Conservation (phyloP, 768 basidiomycete species). For the Mycena alexandri region DNA sequence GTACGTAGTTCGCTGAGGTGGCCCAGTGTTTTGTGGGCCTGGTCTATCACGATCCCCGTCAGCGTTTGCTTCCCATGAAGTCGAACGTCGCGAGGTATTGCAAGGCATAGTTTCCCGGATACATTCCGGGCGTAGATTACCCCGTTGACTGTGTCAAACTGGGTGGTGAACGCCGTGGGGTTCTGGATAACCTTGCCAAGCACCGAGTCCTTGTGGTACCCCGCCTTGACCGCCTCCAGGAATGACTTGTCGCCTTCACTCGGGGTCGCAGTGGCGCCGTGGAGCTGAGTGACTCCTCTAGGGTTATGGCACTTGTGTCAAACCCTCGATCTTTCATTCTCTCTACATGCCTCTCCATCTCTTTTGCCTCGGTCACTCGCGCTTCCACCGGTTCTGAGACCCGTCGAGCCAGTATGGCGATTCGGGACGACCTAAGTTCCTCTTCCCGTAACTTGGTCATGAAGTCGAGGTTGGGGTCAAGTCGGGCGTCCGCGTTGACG, state of each 20-base stretch:
- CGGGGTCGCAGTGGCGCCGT: no score
- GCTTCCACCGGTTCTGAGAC: neutral
- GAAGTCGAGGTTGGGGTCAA: neutral
- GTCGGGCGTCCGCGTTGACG: neutral
- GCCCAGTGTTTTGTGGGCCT: no score
- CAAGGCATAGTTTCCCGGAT: neutral
- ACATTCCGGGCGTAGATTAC: neutral
- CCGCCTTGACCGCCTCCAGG: no score
- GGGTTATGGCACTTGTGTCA: neutral
- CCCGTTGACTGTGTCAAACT: neutral
- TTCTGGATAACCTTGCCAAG: no score
- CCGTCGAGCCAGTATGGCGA: neutral
- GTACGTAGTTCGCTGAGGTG: no score
- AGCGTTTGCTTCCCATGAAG: no score
- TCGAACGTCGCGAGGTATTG: slow-evolving; percentile 20
- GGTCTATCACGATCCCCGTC: no score
- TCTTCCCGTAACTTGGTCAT: neutral
- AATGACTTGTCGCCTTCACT: no score
- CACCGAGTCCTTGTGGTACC: no score
- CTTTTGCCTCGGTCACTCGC: neutral
- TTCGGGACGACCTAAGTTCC: neutral
- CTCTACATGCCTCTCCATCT: neutral
- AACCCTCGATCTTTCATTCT: neutral
- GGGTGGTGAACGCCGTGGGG: no score
- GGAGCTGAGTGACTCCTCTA: no score